Base-by-base conservation (phyloP, 345 rosid genomes). In the Ceriops decandra region DNA sequence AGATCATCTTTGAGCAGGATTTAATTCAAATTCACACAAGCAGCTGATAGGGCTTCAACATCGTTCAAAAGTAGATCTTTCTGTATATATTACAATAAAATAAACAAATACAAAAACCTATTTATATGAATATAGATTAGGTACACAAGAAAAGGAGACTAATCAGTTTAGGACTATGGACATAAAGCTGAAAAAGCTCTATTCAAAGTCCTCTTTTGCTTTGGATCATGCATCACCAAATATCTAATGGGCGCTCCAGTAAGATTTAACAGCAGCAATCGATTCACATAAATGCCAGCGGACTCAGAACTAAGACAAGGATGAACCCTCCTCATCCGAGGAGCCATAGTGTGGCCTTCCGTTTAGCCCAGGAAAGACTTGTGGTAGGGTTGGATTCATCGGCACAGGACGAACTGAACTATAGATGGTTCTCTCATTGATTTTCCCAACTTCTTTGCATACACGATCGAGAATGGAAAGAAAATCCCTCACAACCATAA, bases 101-200 rank as follows among this genome's bases (percentile, higher is more conserved):
- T 61, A 54, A 52, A 66, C 65, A 72, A 66, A 65, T 64, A 27
- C 60, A 49, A 65, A 72, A 65, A 42, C 15, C 58, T 57, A 51
- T 17, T 38, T 1, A 10, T 52, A 5, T 22, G 20, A n/a, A 57
- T 22, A 57, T 32, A 9, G 27, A 11, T 32, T 66, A 59, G 52
- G 11, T 66, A 66, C 70, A 52, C 26, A 24, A 24, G 22, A 35
- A 38, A 38, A 0, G 46, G 28, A 33, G 42, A 65, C 66, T 51
- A 58, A 3, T 32, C 31, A 11, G 35, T 49, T 10, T 3, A 15
- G 61, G 67, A 21, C 67, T 36, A n/a, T 20, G 6, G 17, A 42
- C 19, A 17, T 35, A 10, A 6, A 10, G 36, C 49, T 42, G 16
- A 42, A 5, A 42, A 1, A 70, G 35, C 60, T 54, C 56, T 5